Evolutionary conservation across 2,329 filamentous ascomycete genomes (phyloP).

Genomic region (Verticillium nubilum): DNA sequence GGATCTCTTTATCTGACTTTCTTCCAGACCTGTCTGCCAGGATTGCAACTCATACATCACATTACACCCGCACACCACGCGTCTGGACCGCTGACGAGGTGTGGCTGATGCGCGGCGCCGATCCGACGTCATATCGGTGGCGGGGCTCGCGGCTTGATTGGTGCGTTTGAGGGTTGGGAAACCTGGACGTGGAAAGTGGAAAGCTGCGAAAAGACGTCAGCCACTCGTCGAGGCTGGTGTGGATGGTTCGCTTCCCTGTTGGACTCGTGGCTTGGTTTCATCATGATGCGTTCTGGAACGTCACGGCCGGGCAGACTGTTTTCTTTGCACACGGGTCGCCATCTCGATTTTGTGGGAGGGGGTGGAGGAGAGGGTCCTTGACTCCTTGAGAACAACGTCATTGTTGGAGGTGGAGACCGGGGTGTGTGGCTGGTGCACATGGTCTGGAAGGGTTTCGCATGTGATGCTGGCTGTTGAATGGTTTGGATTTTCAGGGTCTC

Average conservation of each 20-base stretch:
- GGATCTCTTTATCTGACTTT: background rate
- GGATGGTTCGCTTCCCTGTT: background rate
- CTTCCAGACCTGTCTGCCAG: background rate
- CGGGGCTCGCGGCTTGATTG: background rate
- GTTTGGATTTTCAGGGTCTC: background rate
- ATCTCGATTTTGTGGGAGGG: background rate
- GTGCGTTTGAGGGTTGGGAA: background rate
- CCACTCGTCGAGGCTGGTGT: background rate
- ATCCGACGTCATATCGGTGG: background rate
- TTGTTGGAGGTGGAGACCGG: background rate
- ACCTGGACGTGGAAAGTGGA: background rate
- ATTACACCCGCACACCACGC: background rate
- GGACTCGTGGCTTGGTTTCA: slow-evolving; percentile 1
- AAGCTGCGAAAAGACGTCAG: background rate
- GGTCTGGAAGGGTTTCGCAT: background rate
- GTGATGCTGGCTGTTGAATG: background rate
- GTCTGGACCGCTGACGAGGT: background rate
- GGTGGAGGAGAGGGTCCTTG: too few relatives aligned
- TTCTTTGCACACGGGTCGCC: background rate
- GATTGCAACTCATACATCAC: background rate
- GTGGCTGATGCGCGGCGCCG: background rate
- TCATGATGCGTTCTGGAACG: slow-evolving; percentile 1
- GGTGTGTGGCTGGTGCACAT: background rate
- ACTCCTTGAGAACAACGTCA: background rate
- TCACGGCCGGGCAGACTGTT: background rate